Evolutionary conservation across 352 stramenopile genomes (phyloP).

Genomic region (Ophiocytium majus): DNA sequence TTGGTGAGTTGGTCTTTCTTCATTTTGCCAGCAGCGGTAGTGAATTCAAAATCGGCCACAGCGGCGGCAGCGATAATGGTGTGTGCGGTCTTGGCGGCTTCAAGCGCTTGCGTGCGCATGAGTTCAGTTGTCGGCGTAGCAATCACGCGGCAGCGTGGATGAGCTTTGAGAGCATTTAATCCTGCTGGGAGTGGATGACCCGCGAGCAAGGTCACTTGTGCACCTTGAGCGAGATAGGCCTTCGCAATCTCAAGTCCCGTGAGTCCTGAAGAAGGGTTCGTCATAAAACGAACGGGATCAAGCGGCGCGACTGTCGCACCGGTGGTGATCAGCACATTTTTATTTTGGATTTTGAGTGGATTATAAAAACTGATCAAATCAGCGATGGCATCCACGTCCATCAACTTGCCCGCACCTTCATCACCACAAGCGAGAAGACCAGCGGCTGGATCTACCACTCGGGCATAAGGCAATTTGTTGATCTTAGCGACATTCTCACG

Average conservation of each 20-base stretch:
- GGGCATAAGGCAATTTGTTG: no score
- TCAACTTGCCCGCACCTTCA: background rate
- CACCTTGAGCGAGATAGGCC: background rate
- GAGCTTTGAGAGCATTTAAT: background rate
- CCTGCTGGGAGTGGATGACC: background rate
- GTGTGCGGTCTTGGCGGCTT: no score
- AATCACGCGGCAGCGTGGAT: background rate
- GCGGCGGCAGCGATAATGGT: background rate
- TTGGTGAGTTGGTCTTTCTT: background rate
- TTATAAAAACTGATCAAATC: background rate
- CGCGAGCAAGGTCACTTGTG: background rate
- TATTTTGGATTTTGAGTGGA: background rate
- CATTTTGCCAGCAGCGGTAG: background rate
- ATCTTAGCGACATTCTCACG: background rate
- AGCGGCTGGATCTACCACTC: no score
- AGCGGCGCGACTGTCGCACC: background rate
- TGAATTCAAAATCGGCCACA: background rate
- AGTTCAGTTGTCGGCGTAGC: background rate
- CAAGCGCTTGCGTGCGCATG: background rate
- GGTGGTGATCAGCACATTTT: background rate
- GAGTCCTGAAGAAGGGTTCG: background rate
- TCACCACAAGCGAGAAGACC: constrained; percentile 4
- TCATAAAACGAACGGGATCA: constrained; percentile 1
- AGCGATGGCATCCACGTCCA: constrained; percentile 1
- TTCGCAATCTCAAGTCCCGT: background rate